These are phyloP conservation scores for Aspergillus leporis DNA, from an alignment of 495 filamentous ascomycete genomes.

Conservation along the genomic window DNA sequence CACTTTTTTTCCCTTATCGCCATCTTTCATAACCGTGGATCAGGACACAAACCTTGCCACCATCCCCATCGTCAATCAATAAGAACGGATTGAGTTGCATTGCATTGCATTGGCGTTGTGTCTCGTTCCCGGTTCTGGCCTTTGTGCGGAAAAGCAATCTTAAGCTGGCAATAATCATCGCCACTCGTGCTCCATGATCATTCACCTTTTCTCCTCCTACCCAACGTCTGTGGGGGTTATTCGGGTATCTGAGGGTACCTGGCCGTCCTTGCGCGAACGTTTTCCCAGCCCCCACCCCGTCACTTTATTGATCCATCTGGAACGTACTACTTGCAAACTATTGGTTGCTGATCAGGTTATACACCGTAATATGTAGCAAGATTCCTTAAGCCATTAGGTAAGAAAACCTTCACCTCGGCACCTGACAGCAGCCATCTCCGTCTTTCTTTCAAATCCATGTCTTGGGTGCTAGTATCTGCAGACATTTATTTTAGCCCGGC, in stretches of 20 bases:
- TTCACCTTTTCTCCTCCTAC: constrained; percentile 9
- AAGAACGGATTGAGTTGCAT: constrained; percentile 29
- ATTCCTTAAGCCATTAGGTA: constrained; percentile 4
- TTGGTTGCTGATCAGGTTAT: background rate
- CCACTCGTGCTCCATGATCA: constrained; percentile 21
- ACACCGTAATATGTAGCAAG: background rate
- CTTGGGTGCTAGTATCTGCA: background rate
- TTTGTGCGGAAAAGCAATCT: constrained; percentile 11
- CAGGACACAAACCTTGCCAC: constrained; percentile 7
- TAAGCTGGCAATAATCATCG: constrained; percentile 13
- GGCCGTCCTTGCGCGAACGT: constrained; percentile 14
- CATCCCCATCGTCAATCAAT: constrained; percentile 19
- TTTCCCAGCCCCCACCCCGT: constrained; percentile 20
- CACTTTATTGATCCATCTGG: constrained; percentile 21
- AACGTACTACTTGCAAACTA: background rate
- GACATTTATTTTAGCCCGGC: too few species aligned
- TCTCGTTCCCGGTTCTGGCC: constrained; percentile 12
- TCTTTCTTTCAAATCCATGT: background rate
- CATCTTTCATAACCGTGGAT: constrained; percentile 11
- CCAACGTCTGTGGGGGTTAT: constrained; percentile 13
- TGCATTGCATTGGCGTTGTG: constrained; percentile 26
- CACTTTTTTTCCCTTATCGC: constrained; percentile 10
- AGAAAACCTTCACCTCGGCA: background rate
- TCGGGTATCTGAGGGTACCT: constrained; percentile 8
- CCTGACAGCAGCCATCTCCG: background rate